Base-by-base conservation (phyloP, 495 filamentous ascomycete species). In the Hypoxylon rickii region DNA sequence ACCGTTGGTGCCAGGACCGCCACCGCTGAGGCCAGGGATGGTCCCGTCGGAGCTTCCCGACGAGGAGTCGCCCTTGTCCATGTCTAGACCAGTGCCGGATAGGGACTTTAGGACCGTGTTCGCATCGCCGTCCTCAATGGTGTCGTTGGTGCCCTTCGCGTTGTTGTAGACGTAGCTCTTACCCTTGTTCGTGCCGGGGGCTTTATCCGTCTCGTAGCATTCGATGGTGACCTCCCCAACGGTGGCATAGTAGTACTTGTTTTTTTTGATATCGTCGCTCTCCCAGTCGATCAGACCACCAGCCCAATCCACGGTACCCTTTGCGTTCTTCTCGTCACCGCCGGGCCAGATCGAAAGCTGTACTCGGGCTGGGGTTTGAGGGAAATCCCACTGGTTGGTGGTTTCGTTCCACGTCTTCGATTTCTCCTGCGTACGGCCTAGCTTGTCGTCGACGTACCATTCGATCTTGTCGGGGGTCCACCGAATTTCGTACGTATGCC, bases 301-400 rank as follows among this genome's bases (percentile, higher is more conserved):
- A 11, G 94, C 87, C 94, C 94, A 98, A 40, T 83, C 81, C 56
- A 96, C 83, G 12, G 94, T 97, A 54, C 95, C 94, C 63, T 86
- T 48, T 20, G 82, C 88, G 67, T 96, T 96, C 71, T 82, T 80
- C 16, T 84, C 70, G 39, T 86, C 79, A 63, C 94, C 94, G 58
- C 89, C 94, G 51, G 94, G 95, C 94, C 94, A 98, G 67, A 97
- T 83, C 10, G 95, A 97, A 56, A 98, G 78, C 76, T 97, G 89
- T 44, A 98, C 82, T 58, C 94, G 89, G n/a, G 95, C 71, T 2
- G 94, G 94, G 2, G 90, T 96, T 74, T 97, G 94, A 13, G 94
- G 94, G 79, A 82, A 98, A 63, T 88, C 77, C 83, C 86, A 98
- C 63, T 83, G 84, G 70, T 93, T 89, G 58, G 83, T 65, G 5